Conservation (phyloP, 2,329 filamentous ascomycete genomes). For the Penicillium sp. region DNA sequence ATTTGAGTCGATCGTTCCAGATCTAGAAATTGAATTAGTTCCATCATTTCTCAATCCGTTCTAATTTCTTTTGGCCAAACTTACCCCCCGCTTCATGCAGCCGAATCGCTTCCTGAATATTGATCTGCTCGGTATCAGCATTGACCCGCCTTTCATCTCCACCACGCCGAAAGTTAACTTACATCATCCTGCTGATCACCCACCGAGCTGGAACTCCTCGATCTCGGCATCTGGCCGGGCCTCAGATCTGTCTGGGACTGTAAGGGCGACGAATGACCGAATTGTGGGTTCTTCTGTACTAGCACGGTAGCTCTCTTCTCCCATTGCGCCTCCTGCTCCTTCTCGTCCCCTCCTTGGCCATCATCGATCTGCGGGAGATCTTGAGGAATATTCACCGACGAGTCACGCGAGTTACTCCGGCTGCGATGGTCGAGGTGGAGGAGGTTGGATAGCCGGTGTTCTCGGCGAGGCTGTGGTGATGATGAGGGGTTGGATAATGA, state of each 20-base stretch:
- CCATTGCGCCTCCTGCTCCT: slow-evolving; percentile 75
- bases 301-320: slow-evolving; percentile 91
- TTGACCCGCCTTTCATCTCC: slow-evolving; percentile 6
- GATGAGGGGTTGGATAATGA: slow-evolving; percentile 32
- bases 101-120: slow-evolving; percentile 94
- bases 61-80: slow-evolving; percentile 14
- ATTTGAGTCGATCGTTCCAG: slow-evolving; percentile 79
- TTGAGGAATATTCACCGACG: slow-evolving; percentile 71
- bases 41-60: too few relatives aligned
- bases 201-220: slow-evolving; percentile 39
- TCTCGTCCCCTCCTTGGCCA: slow-evolving; percentile 49
- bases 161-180: slow-evolving; percentile 16
- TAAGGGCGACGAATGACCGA: slow-evolving; percentile 39
- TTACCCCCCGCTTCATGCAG: slow-evolving; percentile 79
- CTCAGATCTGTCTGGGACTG: slow-evolving; percentile 17
- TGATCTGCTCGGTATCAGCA: slow-evolving; percentile 39
- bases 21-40: slow-evolving; percentile 47
- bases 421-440: slow-evolving; percentile 41
- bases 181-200: slow-evolving; percentile 43
- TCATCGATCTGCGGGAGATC: slow-evolving; percentile 75
- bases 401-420: slow-evolving; percentile 36
- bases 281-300: slow-evolving; percentile 61
- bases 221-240: slow-evolving; percentile 17
- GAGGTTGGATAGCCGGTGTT: slow-evolving; percentile 39
- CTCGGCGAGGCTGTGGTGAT: slow-evolving; percentile 30